A percentile compares a stretch with the other conserved stretches of the same genome.
Evolutionary conservation across 148 eudicot genomes (phyloP).

Genomic region (Rhododendron griersonianum): DNA sequence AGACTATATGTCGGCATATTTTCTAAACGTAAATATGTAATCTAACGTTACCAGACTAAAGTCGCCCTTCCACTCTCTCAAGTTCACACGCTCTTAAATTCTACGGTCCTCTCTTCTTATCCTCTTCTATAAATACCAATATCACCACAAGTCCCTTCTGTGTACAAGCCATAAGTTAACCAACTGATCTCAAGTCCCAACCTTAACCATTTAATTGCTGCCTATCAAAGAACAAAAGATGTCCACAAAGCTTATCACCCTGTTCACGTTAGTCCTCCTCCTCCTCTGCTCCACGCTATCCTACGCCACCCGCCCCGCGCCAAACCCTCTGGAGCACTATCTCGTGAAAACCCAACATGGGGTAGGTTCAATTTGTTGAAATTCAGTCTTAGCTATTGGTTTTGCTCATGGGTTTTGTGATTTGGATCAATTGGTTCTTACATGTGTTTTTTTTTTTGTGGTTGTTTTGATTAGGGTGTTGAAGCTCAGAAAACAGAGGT

Average conservation of each 20-base stretch:
- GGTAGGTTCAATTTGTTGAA: background rate
- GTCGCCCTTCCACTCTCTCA: too few species aligned
- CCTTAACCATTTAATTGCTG: background rate
- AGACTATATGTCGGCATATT: background rate
- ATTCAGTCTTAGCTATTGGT: too few species aligned
- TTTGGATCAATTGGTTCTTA: conserved; percentile 1
- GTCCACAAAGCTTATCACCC: conserved; percentile 19
- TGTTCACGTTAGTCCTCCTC: conserved; percentile 23
- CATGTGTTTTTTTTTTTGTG: background rate
- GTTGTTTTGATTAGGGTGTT: conserved; percentile 3
- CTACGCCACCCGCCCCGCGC: conserved; percentile 20
- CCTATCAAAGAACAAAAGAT: conserved; percentile 10
- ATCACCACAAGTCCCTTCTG: background rate
- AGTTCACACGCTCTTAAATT: background rate
- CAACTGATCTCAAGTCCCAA: background rate
- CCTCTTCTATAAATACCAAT: conserved; percentile 23
- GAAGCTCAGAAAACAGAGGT: conserved; percentile 14
- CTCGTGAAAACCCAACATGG: conserved; percentile 4
- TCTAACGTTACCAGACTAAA: too few species aligned
- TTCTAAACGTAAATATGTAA: too few species aligned
- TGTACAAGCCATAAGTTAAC: background rate
- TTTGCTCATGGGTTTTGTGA: background rate
- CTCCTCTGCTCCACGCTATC: conserved; percentile 25
- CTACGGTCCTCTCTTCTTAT: background rate
- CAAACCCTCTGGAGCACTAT: conserved; percentile 5